Base-by-base conservation (phyloP, 306 rosid genomes). In the Trifolium dubium region DNA sequence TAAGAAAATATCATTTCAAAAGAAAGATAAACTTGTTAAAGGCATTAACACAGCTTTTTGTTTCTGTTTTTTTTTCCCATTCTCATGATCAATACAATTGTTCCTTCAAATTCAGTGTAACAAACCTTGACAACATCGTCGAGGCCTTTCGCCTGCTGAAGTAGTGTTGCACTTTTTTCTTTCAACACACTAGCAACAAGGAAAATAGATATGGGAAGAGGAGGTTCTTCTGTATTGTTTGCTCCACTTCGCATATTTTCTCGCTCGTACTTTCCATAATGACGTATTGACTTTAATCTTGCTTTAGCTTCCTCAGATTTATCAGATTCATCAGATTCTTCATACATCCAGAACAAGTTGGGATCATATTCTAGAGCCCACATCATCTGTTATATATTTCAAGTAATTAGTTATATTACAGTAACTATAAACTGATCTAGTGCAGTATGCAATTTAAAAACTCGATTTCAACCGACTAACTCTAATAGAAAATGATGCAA, bases 361-460 rank as follows among this genome's bases (percentile, higher is more conserved):
- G 99, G 99, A 76, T 95, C 99, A 18, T 88, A 94, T 75, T 94
- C 97, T 15, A 94, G 84, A 19, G 99, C 97, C 99, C 97, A 94
- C 99, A 94, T 95, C 98, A 95, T 95, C 99, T 95, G 88, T 80
- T 50, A 58, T 77, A 71, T 9, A 44, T 28, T 53, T 70, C 40
- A 82, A 50, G 14, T 56, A 50, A 77, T 31, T 62, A 71, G 55
- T 43, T 4, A 8, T 13, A 61, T 43, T 31, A 54, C 44, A 75
- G n/a, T 51, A 63, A 46, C n/a, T n/a, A n/a, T n/a, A n/a, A n/a
- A n/a, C 31, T 8, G 15, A 40, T n/a, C n/a, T 49, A n/a, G 7
- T 49, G 23, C 12, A 5, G 4, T 2, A 17, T 6, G 29, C 46
- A 73, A 28, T 40, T 30, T 18, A 50, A 10, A 62, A 30, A 17